Conservation (phyloP, 192 early-diverging fungal species). For the Backusella westeae region DNA sequence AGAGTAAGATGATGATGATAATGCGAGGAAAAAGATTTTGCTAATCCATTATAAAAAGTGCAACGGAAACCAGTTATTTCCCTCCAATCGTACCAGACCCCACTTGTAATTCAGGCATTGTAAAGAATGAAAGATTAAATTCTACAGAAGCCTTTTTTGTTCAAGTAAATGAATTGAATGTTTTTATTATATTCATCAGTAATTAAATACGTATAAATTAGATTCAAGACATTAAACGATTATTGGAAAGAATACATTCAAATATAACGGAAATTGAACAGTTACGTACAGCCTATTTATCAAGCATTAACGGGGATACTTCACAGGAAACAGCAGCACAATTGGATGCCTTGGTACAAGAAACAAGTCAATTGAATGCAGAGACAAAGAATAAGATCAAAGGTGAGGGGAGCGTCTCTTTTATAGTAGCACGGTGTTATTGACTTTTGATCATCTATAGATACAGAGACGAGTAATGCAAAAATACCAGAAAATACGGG, state of each 20-base stretch:
- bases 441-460: background rate
- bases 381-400: slow-evolving; percentile 48
- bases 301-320: slow-evolving; percentile 28
- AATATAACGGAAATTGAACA: slow-evolving; percentile 29
- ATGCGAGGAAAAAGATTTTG: background rate
- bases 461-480: background rate
- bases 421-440: background rate
- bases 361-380: slow-evolving; percentile 23
- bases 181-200: background rate
- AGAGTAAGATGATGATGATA: background rate
- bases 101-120: background rate
- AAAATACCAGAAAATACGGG: slow-evolving; percentile 2
- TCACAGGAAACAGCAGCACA: background rate
- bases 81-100: background rate
- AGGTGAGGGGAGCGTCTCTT: background rate
- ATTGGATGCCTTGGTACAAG: slow-evolving; percentile 19
- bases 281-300: slow-evolving; percentile 23
- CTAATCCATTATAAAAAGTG: background rate
- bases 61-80: background rate
- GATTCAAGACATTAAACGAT: slow-evolving; percentile 26
- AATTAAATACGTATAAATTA: background rate
- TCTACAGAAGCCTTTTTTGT: background rate
- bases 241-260: slow-evolving; percentile 21
- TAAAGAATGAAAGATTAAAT: background rate
- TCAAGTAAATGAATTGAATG: background rate